Percentiles rank a stretch among this genome's conserved stretches.
These are phyloP conservation scores for Colletotrichum euphorbiae DNA, from an alignment of 2,329 filamentous ascomycete species.

Conservation along the genomic window DNA sequence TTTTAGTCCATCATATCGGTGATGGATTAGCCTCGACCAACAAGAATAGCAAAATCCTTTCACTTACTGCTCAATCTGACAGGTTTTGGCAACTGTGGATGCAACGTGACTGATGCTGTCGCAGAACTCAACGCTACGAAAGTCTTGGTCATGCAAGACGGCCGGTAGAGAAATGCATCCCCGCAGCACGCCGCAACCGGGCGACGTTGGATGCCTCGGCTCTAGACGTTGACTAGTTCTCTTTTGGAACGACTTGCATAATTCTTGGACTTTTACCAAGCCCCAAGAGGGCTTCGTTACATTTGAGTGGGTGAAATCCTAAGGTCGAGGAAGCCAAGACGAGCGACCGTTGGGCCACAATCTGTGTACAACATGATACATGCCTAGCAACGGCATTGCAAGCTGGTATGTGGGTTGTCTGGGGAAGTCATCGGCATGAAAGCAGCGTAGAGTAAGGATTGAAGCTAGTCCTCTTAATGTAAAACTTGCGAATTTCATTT, in stretches of 20 bases:
- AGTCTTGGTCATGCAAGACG: slow-evolving; percentile 8
- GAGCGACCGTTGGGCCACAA: neutral
- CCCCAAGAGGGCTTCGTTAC: neutral
- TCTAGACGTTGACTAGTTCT: slow-evolving; percentile 5
- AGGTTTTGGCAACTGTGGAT: neutral
- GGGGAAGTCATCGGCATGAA: slow-evolving; percentile 1
- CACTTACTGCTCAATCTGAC: neutral
- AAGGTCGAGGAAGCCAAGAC: neutral
- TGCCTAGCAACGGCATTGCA: neutral
- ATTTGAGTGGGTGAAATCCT: neutral
- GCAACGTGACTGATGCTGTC: neutral
- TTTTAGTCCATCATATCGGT: neutral
- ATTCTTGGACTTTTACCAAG: neutral
- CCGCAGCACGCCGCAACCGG: slow-evolving; percentile 26
- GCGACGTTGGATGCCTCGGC: slow-evolving; percentile 29
- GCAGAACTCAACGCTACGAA: neutral
- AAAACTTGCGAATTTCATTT: slow-evolving; percentile 20
- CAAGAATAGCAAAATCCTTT: neutral
- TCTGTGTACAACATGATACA: neutral
- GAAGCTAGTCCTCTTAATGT: slow-evolving; percentile 11
- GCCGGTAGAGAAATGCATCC: slow-evolving; percentile 31
- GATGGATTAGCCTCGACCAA: neutral
- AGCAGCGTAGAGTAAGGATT: neutral
- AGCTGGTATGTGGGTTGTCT: slow-evolving; percentile 14
- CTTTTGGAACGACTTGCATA: slow-evolving; percentile 5